Percentiles rank a stretch among this genome's conserved stretches.
Conservation (phyloP, 1,139 yeast species). For the Wickerhamomyces sp. region DNA sequence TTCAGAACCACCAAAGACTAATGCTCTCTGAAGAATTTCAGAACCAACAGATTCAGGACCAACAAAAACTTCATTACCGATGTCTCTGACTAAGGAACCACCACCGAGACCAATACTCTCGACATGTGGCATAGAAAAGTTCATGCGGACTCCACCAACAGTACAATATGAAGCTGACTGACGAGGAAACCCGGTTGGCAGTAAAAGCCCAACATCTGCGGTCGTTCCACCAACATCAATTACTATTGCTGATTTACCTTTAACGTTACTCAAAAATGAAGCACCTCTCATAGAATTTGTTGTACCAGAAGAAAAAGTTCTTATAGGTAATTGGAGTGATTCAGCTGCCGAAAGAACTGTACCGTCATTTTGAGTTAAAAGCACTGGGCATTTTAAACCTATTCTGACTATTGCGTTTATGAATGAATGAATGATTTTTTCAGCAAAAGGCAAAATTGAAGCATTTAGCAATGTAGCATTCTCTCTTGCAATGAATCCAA, state of each 20-base stretch:
- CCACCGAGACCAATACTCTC: conserved; percentile 41
- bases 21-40: conserved; percentile 24
- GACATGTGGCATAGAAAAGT: conserved; percentile 42
- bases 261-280: conserved; percentile 30
- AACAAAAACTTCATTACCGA: conserved; percentile 14
- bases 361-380: conserved; percentile 26
- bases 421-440: conserved; percentile 33
- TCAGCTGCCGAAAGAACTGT: conserved; percentile 34
- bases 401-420: conserved; percentile 13
- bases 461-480: conserved; percentile 41
- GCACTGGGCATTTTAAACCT: background rate
- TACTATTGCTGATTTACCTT: conserved; percentile 30
- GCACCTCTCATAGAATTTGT: conserved; percentile 47
- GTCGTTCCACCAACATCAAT: conserved; percentile 44
- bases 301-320: conserved; percentile 42
- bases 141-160: conserved; percentile 40
- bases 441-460: conserved; percentile 36
- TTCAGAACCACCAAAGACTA: conserved; percentile 35
- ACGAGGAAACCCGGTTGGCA: conserved; percentile 37
- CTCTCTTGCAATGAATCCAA: conserved; percentile 38
- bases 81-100: conserved; percentile 35
- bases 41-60: conserved; percentile 40
- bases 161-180: conserved; percentile 34
- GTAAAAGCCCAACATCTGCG: conserved; percentile 37
- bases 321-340: conserved; percentile 35